phyloP scores from a whole-genome alignment of 352 stramenopile species.

The Globisporangium recalcitrans region DNA sequence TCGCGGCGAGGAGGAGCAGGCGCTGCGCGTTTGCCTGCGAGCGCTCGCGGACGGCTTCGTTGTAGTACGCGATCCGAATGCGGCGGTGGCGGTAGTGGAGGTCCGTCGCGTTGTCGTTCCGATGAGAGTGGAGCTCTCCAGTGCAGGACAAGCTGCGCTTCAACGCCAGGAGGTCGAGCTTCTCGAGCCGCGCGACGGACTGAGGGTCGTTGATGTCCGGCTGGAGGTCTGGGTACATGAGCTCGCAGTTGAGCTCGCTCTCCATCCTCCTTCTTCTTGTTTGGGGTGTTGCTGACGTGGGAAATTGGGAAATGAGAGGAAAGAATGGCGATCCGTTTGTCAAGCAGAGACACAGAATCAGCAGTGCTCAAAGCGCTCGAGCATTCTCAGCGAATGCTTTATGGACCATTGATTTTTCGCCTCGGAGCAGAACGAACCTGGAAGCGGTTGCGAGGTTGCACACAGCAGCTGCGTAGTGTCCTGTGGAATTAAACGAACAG shows the following conservation, averaged over 20 bases:
- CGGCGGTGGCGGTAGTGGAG: slow-evolving; percentile 10
- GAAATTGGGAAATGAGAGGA: background rate
- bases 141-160: background rate
- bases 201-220: background rate
- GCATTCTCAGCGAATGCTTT: too few species aligned
- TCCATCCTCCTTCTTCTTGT: background rate
- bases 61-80: slow-evolving; percentile 16
- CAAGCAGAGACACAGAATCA: background rate
- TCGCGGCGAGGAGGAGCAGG: background rate
- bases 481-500: too few species aligned
- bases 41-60: slow-evolving; percentile 14
- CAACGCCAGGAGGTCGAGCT: background rate
- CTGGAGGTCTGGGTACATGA: background rate
- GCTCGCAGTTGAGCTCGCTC: background rate
- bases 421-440: too few species aligned
- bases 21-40: slow-evolving; percentile 10
- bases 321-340: background rate
- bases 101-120: background rate
- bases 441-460: too few species aligned
- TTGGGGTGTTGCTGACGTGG: too few species aligned
- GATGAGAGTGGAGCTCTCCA: background rate
- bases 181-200: background rate
- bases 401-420: too few species aligned
- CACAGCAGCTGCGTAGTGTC: too few species aligned
- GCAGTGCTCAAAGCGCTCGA: too few species aligned